These are phyloP conservation scores for Margaritispora aquatica DNA, from an alignment of 495 filamentous ascomycete species.

Conservation along the genomic window DNA sequence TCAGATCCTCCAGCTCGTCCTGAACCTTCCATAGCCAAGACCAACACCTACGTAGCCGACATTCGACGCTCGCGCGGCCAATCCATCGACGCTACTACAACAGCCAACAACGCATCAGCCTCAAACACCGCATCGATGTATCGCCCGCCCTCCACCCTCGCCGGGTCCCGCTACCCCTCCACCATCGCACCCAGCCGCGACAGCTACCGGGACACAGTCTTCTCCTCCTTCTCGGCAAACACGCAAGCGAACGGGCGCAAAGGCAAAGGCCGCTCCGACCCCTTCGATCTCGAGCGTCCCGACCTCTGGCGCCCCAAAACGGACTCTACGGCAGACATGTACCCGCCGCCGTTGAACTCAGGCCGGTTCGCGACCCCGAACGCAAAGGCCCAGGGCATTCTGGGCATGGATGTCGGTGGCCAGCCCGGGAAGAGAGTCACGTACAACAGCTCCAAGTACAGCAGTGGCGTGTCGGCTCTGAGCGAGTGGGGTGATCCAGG, in stretches of 20 bases:
- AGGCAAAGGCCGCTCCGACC: constrained; percentile 55
- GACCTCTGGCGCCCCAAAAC: constrained; percentile 31
- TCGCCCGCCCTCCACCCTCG: constrained; percentile 6
- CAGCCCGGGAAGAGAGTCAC: constrained; percentile 10
- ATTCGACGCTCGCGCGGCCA: constrained; percentile 39
- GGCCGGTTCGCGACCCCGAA: constrained; percentile 5
- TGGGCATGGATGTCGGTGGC: constrained; percentile 11
- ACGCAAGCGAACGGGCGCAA: constrained; percentile 19
- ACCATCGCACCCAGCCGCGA: constrained; percentile 17
- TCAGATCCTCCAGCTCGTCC: constrained; percentile 31
- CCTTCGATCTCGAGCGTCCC: constrained; percentile 58
- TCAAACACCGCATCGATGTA: constrained; percentile 19
- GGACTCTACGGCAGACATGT: constrained; percentile 9
- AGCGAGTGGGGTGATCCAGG: constrained; percentile 47
- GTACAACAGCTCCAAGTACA: constrained; percentile 34
- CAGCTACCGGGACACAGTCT: constrained; percentile 21
- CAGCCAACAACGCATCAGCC: constrained; percentile 12
- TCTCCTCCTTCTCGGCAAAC: constrained; percentile 21
- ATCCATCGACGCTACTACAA: constrained; percentile 29
- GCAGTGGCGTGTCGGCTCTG: constrained; percentile 34
- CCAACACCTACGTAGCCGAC: constrained; percentile 35
- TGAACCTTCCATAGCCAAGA: constrained; percentile 19
- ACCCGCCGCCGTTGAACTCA: constrained; percentile 14
- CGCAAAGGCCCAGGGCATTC: background rate
- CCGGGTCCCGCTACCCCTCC: constrained; percentile 18